Percentiles rank a stretch among this genome's conserved stretches.
Evolutionary conservation across 2,329 filamentous ascomycete genomes (phyloP).

Genomic region (Aspergillus ibericus): DNA sequence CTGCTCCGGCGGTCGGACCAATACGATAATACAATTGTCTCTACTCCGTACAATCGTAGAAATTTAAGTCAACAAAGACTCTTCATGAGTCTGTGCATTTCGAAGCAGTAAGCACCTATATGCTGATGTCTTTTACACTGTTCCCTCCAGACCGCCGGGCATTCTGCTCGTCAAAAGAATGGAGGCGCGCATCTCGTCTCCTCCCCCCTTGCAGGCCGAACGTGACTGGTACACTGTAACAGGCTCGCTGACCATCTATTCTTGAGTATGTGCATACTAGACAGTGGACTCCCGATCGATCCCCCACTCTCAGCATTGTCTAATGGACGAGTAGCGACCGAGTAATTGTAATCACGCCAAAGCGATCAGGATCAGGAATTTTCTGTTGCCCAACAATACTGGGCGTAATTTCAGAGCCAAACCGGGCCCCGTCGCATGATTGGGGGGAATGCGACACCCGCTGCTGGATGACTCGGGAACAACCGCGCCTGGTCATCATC

Average conservation of each 20-base stretch:
- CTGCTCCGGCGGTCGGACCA: constrained; percentile 17
- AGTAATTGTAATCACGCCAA: constrained; percentile 1
- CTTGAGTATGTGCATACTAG: neutral
- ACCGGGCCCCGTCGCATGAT: constrained; percentile 7
- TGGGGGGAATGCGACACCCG: constrained; percentile 1
- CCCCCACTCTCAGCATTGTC: neutral
- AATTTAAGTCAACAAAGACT: neutral
- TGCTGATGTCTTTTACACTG: neutral
- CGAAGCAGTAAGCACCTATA: neutral
- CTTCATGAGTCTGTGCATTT: neutral
- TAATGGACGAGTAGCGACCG: neutral
- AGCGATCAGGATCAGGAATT: neutral
- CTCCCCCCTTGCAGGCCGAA: constrained; percentile 6
- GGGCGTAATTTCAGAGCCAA: neutral
- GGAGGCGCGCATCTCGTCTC: neutral
- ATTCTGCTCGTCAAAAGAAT: constrained; percentile 8
- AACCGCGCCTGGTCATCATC: constrained; percentile 2
- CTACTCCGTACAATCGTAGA: too few species aligned
- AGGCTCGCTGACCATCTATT: neutral
- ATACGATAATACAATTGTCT: neutral
- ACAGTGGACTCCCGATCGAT: neutral
- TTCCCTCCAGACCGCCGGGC: neutral
- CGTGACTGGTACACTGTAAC: neutral
- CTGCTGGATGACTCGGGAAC: constrained; percentile 5
- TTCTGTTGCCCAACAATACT: neutral